A percentile compares a stretch with the other conserved stretches of the same genome.
These are phyloP conservation scores for Polychaeton citri DNA, from an alignment of 2,329 filamentous ascomycete species.

Conservation along the genomic window DNA sequence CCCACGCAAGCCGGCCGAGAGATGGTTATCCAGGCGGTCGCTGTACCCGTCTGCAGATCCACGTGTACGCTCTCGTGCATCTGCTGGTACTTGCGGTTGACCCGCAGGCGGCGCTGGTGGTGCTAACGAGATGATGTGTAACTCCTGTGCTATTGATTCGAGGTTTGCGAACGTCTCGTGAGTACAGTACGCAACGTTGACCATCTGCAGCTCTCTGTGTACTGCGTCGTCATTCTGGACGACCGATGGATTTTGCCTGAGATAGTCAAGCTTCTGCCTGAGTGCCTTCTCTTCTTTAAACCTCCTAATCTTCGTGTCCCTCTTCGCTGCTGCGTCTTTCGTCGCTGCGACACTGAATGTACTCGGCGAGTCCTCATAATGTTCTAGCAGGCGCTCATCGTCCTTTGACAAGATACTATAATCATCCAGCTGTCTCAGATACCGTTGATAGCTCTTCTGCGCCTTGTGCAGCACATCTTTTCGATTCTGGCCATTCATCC, in stretches of 20 bases:
- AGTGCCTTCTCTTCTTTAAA: slow-evolving; percentile 79
- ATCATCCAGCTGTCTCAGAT: slow-evolving; percentile 60
- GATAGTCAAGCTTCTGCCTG: slow-evolving; percentile 65
- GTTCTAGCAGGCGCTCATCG: slow-evolving; percentile 57
- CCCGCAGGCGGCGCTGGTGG: slow-evolving; percentile 37
- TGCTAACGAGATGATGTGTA: slow-evolving; percentile 66
- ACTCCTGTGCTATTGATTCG: slow-evolving; percentile 75
- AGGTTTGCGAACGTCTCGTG: slow-evolving; percentile 76
- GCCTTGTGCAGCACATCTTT: slow-evolving; percentile 49
- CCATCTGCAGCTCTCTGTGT: slow-evolving; percentile 65
- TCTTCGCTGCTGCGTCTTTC: slow-evolving; percentile 52
- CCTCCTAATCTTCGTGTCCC: slow-evolving; percentile 73
- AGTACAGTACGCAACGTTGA: slow-evolving; percentile 57
- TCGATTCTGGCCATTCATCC: slow-evolving; percentile 48
- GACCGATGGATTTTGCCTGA: slow-evolving; percentile 44
- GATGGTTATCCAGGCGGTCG: slow-evolving; percentile 57
- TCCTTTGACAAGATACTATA: slow-evolving; percentile 58
- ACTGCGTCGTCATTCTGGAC: slow-evolving; percentile 69
- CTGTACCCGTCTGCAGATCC: slow-evolving; percentile 42
- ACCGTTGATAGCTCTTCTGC: slow-evolving; percentile 61
- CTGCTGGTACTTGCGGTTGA: slow-evolving; percentile 20
- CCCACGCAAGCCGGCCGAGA: slow-evolving; percentile 42
- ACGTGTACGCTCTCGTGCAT: slow-evolving; percentile 32
- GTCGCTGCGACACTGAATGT: slow-evolving; percentile 54
- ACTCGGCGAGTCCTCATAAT: slow-evolving; percentile 59